Evolutionary conservation across 2,329 filamentous ascomycete genomes (phyloP).

Genomic region (Pseudocercospora pini-densiflorae): DNA sequence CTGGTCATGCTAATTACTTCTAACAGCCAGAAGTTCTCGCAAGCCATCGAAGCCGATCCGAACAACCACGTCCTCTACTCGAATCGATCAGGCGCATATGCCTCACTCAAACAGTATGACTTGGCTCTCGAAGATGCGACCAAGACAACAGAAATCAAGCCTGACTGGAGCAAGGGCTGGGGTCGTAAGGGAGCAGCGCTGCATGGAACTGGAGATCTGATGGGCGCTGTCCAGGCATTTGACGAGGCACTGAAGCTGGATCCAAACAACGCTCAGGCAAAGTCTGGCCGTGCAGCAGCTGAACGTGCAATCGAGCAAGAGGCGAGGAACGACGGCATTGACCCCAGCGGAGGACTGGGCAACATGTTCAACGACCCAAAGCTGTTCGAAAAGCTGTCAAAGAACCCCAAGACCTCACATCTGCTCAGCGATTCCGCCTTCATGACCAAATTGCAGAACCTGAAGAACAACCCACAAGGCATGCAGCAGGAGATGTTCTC

Average conservation of each 20-base stretch:
- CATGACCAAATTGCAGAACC: constrained; percentile 83
- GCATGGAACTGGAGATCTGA: constrained; percentile 83
- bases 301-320: constrained; percentile 86
- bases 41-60: constrained; percentile 87
- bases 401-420: constrained; percentile 88
- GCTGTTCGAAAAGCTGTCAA: constrained; percentile 85
- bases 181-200: constrained; percentile 89
- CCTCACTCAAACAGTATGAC: constrained; percentile 87
- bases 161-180: constrained; percentile 98
- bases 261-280: constrained; percentile 87
- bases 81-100: constrained; percentile 86
- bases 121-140: constrained; percentile 85
- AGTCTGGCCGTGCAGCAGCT: constrained; percentile 82
- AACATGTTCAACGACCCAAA: constrained; percentile 94
- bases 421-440: constrained; percentile 83
- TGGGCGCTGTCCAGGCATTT: constrained; percentile 86
- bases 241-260: constrained; percentile 94
- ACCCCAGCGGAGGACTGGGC: constrained; percentile 77
- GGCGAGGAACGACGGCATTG: constrained; percentile 64
- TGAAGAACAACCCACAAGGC: constrained; percentile 80
- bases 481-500: constrained; percentile 75
- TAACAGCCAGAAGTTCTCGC: constrained; percentile 84
- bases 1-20: constrained; percentile 11
- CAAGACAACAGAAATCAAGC: constrained; percentile 93
- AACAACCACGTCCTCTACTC: constrained; percentile 97